Evolutionary conservation across 2,329 filamentous ascomycete genomes (phyloP).

Genomic region (Fonsecaea monophora): DNA sequence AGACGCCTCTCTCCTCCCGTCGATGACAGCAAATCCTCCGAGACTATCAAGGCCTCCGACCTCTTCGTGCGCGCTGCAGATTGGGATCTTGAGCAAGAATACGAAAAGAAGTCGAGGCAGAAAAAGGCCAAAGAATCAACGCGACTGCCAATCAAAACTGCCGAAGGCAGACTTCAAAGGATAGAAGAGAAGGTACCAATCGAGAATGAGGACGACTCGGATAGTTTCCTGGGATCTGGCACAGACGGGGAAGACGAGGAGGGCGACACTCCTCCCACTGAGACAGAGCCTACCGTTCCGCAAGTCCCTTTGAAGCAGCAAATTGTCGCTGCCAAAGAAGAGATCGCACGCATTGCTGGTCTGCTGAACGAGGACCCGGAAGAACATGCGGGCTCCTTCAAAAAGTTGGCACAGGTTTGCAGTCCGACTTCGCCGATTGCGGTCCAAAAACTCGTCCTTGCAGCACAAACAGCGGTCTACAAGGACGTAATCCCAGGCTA

Average conservation of each 20-base stretch:
- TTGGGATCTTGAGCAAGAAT: slow-evolving; percentile 93
- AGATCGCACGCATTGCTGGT: slow-evolving; percentile 81
- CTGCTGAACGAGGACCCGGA: slow-evolving; percentile 91
- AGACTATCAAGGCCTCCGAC: slow-evolving; percentile 49
- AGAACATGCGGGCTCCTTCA: slow-evolving; percentile 82
- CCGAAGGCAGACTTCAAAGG: slow-evolving; percentile 74
- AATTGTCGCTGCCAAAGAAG: slow-evolving; percentile 86
- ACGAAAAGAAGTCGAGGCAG: slow-evolving; percentile 80
- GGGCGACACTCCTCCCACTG: slow-evolving; percentile 45
- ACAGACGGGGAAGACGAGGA: slow-evolving; percentile 64
- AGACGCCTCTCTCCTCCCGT: slow-evolving; percentile 58
- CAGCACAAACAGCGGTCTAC: slow-evolving; percentile 87
- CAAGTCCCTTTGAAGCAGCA: slow-evolving; percentile 77
- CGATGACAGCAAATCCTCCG: slow-evolving; percentile 46
- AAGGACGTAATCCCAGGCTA: slow-evolving; percentile 97
- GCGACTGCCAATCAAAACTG: slow-evolving; percentile 84
- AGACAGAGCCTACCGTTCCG: slow-evolving; percentile 60
- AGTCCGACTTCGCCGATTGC: slow-evolving; percentile 68
- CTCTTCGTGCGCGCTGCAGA: slow-evolving; percentile 77
- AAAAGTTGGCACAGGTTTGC: slow-evolving; percentile 73
- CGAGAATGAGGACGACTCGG: slow-evolving; percentile 60
- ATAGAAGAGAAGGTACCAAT: slow-evolving; percentile 50
- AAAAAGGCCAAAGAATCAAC: slow-evolving; percentile 77
- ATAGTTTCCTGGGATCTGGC: slow-evolving; percentile 68
- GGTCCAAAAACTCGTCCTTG: slow-evolving; percentile 84